Percentiles rank a stretch among this genome's conserved stretches.
Evolutionary conservation across 202 grass and related monocot species (phyloP).

Genomic region (Musa balbisiana): DNA sequence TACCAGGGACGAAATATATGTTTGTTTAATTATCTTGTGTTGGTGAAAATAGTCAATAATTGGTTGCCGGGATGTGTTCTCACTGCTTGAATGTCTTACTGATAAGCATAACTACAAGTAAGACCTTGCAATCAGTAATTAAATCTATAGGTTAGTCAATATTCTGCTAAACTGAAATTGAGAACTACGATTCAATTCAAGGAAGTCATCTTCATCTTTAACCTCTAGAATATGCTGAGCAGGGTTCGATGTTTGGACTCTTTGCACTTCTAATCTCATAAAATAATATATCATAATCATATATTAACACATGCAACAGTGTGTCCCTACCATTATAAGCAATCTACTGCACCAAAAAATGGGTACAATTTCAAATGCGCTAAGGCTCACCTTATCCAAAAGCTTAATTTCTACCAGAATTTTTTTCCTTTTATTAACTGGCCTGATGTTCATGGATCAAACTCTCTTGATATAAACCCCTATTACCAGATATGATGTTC

Average conservation of each 20-base stretch:
- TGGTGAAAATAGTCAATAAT: too few relatives aligned
- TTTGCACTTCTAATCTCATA: background rate
- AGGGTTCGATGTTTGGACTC: background rate
- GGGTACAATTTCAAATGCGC: background rate
- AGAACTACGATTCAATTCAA: background rate
- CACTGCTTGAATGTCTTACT: too few relatives aligned
- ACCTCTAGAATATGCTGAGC: background rate
- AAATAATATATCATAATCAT: background rate
- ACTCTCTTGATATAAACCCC: background rate
- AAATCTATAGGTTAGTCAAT: background rate
- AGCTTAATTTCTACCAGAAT: conserved; percentile 1
- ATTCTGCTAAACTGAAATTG: background rate
- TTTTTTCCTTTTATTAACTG: background rate
- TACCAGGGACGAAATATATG: too few relatives aligned
- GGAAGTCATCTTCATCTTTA: background rate
- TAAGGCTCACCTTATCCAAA: background rate
- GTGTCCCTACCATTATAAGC: background rate
- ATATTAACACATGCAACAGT: background rate
- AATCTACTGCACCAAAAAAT: background rate
- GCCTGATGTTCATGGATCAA: background rate
- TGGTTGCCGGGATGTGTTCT: too few relatives aligned
- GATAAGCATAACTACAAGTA: too few relatives aligned
- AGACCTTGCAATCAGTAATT: background rate
- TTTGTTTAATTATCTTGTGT: too few relatives aligned
- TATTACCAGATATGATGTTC: background rate